These are phyloP conservation scores for Penicillium dipodomyicola DNA, from an alignment of 495 filamentous ascomycete species.

Conservation along the genomic window DNA sequence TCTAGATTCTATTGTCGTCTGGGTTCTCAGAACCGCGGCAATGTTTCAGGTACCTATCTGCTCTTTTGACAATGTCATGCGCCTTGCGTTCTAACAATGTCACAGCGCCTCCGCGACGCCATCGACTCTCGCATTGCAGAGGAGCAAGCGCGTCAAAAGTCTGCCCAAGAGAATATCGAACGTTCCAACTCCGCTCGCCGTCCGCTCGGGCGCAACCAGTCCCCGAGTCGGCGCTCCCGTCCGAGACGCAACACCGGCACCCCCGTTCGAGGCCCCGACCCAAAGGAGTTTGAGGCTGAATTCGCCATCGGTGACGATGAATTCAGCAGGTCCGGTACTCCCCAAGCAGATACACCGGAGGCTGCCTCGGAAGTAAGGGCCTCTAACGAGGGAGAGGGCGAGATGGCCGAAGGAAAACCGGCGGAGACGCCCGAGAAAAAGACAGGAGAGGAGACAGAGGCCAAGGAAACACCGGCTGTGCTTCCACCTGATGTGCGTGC, in stretches of 20 bases:
- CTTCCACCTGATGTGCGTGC: slow-evolving; percentile 69
- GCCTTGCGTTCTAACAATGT: slow-evolving; percentile 4
- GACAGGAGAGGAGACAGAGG: slow-evolving; percentile 17
- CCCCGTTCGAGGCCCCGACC: slow-evolving; percentile 64
- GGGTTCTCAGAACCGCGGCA: slow-evolving; percentile 38
- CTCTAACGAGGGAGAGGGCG: slow-evolving; percentile 23
- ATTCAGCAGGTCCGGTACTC: slow-evolving; percentile 55
- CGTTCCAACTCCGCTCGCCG: slow-evolving; percentile 51
- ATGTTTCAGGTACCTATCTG: slow-evolving; percentile 47
- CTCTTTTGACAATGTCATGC: background rate
- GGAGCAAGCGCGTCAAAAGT: slow-evolving; percentile 76
- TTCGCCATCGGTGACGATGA: slow-evolving; percentile 76
- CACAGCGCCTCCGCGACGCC: slow-evolving; percentile 77
- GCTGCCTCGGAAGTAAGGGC: slow-evolving; percentile 24
- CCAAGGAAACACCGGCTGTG: slow-evolving; percentile 45
- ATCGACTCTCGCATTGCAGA: slow-evolving; percentile 85
- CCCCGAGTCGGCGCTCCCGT: slow-evolving; percentile 53
- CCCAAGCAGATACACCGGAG: slow-evolving; percentile 38
- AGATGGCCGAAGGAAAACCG: slow-evolving; percentile 30
- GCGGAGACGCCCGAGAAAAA: slow-evolving; percentile 31
- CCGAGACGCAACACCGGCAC: slow-evolving; percentile 52
- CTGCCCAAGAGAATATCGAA: slow-evolving; percentile 48
- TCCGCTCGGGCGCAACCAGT: slow-evolving; percentile 48
- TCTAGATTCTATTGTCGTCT: slow-evolving; percentile 27
- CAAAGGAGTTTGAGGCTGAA: slow-evolving; percentile 77